A percentile compares a stretch with the other conserved stretches of the same genome.
These are phyloP conservation scores for Cladosporium sphaerospermum DNA, from an alignment of 2,329 filamentous ascomycete species.

Conservation along the genomic window DNA sequence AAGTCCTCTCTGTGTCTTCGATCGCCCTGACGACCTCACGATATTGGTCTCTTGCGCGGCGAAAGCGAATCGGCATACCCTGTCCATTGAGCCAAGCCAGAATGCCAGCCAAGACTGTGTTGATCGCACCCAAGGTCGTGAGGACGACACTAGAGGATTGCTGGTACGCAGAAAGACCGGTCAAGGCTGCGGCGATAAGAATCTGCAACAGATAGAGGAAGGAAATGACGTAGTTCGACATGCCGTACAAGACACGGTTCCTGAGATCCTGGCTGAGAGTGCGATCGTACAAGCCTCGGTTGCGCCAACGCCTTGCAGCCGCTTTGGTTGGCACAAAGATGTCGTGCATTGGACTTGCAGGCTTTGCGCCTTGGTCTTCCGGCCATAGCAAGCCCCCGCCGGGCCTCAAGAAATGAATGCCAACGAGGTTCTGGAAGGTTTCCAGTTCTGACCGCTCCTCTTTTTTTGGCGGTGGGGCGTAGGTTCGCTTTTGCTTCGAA, in stretches of 20 bases:
- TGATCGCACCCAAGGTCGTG: constrained; percentile 14
- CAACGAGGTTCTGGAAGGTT: constrained; percentile 9
- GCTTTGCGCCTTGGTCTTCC: constrained; percentile 4
- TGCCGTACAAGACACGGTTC: constrained; percentile 11
- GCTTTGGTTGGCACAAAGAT: constrained; percentile 9
- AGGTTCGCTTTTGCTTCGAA: neutral
- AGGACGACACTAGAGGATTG: constrained; percentile 4
- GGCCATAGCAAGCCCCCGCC: neutral
- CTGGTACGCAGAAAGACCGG: constrained; percentile 14
- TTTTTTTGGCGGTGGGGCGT: neutral
- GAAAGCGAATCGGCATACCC: constrained; percentile 15
- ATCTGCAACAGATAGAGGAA: constrained; percentile 15
- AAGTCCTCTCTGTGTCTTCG: constrained; percentile 13
- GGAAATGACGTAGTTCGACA: constrained; percentile 12
- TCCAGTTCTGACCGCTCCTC: constrained; percentile 2
- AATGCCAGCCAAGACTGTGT: constrained; percentile 14
- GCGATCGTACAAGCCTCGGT: constrained; percentile 3
- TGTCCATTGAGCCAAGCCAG: constrained; percentile 17
- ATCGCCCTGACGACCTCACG: constrained; percentile 12
- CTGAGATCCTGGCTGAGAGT: constrained; percentile 4
- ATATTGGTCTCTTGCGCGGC: constrained; percentile 13
- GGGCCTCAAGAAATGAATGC: constrained; percentile 8
- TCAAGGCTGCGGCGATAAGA: constrained; percentile 15
- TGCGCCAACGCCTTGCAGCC: constrained; percentile 4
- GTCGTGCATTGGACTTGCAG: constrained; percentile 7